Conservation (phyloP, 306 rosid genomes). For the Sicyos edulis region DNA sequence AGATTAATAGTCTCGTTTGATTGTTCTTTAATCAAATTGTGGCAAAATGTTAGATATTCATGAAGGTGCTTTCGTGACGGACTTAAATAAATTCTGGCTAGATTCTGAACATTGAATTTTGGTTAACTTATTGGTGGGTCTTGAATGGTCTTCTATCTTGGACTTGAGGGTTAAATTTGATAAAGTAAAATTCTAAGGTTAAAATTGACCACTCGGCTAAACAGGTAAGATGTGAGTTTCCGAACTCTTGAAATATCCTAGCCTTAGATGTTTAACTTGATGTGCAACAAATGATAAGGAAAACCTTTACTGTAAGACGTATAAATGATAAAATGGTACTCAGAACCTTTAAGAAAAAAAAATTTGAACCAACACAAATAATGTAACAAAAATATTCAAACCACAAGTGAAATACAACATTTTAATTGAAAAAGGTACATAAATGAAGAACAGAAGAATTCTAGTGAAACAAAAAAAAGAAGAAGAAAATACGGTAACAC, state of each 20-base stretch:
- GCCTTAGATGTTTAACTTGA: slow-evolving; percentile 2
- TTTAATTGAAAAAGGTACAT: slow-evolving; percentile 8
- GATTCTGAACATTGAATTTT: neutral
- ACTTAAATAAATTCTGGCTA: neutral
- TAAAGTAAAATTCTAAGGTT: neutral
- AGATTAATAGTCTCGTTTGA: neutral
- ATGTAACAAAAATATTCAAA: neutral
- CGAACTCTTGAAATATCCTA: slow-evolving; percentile 21
- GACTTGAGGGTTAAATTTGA: neutral
- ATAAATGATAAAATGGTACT: neutral
- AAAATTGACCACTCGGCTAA: neutral
- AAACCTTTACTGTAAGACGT: neutral
- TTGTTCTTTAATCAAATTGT: neutral
- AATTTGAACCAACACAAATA: neutral
- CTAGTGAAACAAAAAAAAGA: neutral
- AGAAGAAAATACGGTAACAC: neutral
- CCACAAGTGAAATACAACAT: neutral
- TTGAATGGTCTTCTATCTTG: neutral
- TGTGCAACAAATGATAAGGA: neutral
- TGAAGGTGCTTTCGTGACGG: slow-evolving; percentile 7
- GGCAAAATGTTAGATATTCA: slow-evolving; percentile 14
- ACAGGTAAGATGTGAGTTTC: neutral
- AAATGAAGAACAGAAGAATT: neutral
- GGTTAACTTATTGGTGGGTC: slow-evolving; percentile 7
- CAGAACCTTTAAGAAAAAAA: neutral